These are phyloP conservation scores for Ilyonectria destructans DNA, from an alignment of 2,329 filamentous ascomycete species.

Conservation along the genomic window DNA sequence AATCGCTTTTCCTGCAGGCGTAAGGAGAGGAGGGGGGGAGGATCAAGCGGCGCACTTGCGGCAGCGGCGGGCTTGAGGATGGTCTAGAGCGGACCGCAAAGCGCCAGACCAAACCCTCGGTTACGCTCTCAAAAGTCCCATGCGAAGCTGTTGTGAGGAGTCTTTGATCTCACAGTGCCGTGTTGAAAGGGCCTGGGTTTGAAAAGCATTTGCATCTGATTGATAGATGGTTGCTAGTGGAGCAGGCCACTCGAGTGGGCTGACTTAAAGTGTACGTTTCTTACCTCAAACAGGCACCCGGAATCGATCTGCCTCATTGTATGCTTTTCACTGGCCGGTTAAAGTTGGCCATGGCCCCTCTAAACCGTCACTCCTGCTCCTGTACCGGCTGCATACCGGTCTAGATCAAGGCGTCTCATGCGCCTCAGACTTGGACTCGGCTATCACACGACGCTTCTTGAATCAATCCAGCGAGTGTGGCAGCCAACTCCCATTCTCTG, in stretches of 20 bases:
- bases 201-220: not conserved
- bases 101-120: slow-evolving; percentile 34
- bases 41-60: not conserved
- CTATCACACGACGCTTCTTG: not conserved
- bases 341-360: not conserved
- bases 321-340: not conserved
- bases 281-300: not conserved
- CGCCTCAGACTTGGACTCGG: not conserved
- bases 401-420: not conserved
- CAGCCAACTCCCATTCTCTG: not conserved
- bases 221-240: not conserved
- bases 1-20: not conserved
- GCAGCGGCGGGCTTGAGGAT: slow-evolving; percentile 13
- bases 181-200: not conserved
- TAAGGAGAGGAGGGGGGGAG: not conserved
- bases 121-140: slow-evolving; percentile 18
- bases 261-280: not conserved
- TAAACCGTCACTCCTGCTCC: not conserved
- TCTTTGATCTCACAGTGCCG: not conserved
- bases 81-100: slow-evolving; percentile 31
- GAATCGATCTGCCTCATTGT: not conserved
- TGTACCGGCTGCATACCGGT: not conserved
- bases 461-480: not conserved
- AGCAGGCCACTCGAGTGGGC: not conserved
- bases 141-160: not conserved